phyloP scores from a whole-genome alignment of 768 basidiomycete genomes.

The Mycena rosella region DNA sequence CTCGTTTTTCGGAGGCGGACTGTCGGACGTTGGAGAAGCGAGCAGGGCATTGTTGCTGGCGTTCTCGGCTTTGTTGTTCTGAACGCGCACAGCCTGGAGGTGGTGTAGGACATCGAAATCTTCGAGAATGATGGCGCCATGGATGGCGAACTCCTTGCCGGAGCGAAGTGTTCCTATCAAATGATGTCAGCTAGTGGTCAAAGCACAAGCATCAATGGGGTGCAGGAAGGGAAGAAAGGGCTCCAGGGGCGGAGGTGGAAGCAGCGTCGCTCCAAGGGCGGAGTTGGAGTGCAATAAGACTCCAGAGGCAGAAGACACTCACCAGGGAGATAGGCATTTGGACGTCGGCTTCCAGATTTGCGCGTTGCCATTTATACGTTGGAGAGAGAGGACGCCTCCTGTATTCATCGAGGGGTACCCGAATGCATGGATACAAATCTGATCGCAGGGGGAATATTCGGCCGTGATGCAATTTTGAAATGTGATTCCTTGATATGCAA shows the following conservation, averaged over 20 bases:
- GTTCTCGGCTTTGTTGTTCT: neutral
- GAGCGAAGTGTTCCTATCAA: neutral
- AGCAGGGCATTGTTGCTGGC: neutral
- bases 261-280: neutral
- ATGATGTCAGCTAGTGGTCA: neutral
- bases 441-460: no score
- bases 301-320: neutral
- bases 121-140: neutral
- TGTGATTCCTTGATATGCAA: no score
- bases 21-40: no score
- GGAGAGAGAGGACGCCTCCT: no score
- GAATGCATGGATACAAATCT: no score
- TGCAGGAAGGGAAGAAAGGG: neutral
- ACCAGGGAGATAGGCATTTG: no score
- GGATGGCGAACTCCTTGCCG: neutral
- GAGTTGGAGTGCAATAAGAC: neutral
- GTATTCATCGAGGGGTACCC: no score
- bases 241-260: neutral
- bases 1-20: no score
- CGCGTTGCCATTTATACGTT: no score
- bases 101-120: neutral
- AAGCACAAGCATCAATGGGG: neutral
- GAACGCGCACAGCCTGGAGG: neutral
- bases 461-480: no score
- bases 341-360: no score